Evolutionary conservation across 2,329 filamentous ascomycete genomes (phyloP), one percentile per base, ranked within the genome.

Genomic region (Neospermospora avenae): DNA sequence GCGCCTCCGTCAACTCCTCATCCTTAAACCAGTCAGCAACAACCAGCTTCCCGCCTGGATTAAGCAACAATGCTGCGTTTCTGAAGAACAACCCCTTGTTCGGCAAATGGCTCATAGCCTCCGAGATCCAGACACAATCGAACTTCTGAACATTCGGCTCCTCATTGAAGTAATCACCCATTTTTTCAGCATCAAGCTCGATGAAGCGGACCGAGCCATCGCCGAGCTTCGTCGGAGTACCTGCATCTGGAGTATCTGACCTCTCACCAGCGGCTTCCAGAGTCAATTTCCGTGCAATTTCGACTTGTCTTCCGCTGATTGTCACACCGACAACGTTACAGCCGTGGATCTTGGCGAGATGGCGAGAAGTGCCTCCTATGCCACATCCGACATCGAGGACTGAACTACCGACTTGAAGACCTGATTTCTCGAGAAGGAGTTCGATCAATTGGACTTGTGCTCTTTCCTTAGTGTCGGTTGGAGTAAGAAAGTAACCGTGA

Each of bases 11-110:
- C 45, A 85, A 67, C 22, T 68, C 71, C 57, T 80, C 80, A 13
- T 76, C 78, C 74, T 82, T 83, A 74, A 86, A 85, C 83, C 83
- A 86, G 70, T 86, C 84, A 24, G 83, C 82, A 56, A 86, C 72
- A 3, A 83, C 81, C 46, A 86, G 70, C 69, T 78, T 81, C 1
- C 80, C 81, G 0, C 79, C 78, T 0, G 73, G 59, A 39, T 74
- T 78, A 53, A 86, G 72, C 35, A 85, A 73, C 49, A 72, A 73
- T 31, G 73, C 73, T 1, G 79, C 78, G 62, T 84, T 85, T 25
- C 72, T 70, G 68, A 85, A 85, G 73, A 86, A 86, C 2, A 84
- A 72, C 1, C 76, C 73, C 70, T 86, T 86, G 67, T 85, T 77
- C 0, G 82, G 82, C 59, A 86, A 78, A 70, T 86, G 83, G 65